phyloP scores from a whole-genome alignment of 2,329 filamentous ascomycete species.

The Fusarium graminum region DNA sequence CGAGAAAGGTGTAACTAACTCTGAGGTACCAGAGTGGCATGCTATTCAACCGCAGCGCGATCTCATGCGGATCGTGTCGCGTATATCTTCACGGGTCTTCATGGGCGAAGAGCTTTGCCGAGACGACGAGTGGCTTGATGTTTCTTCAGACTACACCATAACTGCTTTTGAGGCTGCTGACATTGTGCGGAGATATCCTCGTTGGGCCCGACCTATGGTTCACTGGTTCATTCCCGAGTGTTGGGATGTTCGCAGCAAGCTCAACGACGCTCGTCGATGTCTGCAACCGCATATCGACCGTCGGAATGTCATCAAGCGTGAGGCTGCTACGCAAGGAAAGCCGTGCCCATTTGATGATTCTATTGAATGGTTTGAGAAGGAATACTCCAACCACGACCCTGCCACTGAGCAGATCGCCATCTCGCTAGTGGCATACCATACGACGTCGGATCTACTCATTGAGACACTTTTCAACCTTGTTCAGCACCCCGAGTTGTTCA shows the following conservation, averaged over 20 bases:
- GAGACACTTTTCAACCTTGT: slow-evolving; percentile 53
- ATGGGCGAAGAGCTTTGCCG: slow-evolving; percentile 57
- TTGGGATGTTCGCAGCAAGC: slow-evolving; percentile 51
- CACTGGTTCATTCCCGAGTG: slow-evolving; percentile 57
- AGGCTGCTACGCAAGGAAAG: background rate
- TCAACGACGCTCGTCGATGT: slow-evolving; percentile 46
- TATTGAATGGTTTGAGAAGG: slow-evolving; percentile 67
- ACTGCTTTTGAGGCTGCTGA: slow-evolving; percentile 51
- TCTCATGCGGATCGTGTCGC: slow-evolving; percentile 8
- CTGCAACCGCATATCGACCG: background rate
- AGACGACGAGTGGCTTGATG: slow-evolving; percentile 60
- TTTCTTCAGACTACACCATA: slow-evolving; percentile 61
- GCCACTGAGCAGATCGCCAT: slow-evolving; percentile 40
- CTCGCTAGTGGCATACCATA: slow-evolving; percentile 67
- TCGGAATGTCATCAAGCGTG: slow-evolving; percentile 52
- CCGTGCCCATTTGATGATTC: slow-evolving; percentile 55
- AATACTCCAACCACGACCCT: slow-evolving; percentile 51
- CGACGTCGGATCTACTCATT: slow-evolving; percentile 56
- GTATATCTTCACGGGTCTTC: slow-evolving; percentile 53
- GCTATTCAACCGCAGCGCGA: background rate
- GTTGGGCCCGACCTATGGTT: slow-evolving; percentile 60
- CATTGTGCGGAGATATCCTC: slow-evolving; percentile 58
- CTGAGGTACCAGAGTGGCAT: slow-evolving; percentile 2
- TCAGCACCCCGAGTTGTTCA: slow-evolving; percentile 54
- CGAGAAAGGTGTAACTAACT: background rate